phyloP scores from a whole-genome alignment of 352 stramenopile species.

The Elongisporangium anandrum region DNA sequence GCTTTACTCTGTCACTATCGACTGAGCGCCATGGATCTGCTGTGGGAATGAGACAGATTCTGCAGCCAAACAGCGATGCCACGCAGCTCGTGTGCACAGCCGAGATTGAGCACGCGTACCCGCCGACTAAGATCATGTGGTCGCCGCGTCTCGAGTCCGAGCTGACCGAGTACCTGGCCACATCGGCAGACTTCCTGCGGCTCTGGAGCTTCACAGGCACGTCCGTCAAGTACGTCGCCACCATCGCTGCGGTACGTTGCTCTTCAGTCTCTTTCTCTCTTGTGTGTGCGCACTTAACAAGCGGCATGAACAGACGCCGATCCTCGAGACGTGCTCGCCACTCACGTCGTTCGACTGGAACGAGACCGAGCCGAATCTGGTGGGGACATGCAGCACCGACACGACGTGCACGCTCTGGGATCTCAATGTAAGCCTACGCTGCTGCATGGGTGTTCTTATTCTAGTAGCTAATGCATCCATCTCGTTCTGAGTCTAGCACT shows the following conservation, averaged over 20 bases:
- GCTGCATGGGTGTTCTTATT: conserved; percentile 1
- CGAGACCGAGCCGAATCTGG: conserved; percentile 92
- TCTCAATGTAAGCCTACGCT: conserved; percentile 73
- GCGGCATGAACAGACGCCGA: conserved; percentile 50
- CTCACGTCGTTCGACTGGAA: conserved; percentile 99
- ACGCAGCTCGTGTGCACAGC: conserved; percentile 52
- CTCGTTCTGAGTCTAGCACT: conserved; percentile 29
- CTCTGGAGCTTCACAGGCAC: conserved; percentile 74
- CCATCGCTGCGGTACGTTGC: conserved; percentile 59
- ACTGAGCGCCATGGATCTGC: not conserved
- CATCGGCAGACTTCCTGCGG: conserved; percentile 80
- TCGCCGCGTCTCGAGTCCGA: conserved; percentile 48
- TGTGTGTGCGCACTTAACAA: not conserved
- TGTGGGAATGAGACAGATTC: conserved; percentile 28
- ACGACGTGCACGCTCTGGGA: conserved; percentile 99
- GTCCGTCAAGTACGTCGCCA: conserved; percentile 70
- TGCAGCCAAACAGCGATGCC: conserved; percentile 49
- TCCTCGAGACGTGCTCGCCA: conserved; percentile 93
- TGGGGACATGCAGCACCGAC: conserved; percentile 96
- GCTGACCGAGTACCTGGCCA: conserved; percentile 68
- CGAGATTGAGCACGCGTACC: conserved; percentile 84
- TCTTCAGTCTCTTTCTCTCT: conserved; percentile 1
- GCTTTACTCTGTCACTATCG: not conserved
- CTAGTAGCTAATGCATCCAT: not conserved
- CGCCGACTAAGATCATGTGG: conserved; percentile 87